Percentiles rank a stretch among this genome's conserved stretches.
These are phyloP conservation scores for Tylopilus felleus DNA, from an alignment of 768 basidiomycete species.

Conservation along the genomic window DNA sequence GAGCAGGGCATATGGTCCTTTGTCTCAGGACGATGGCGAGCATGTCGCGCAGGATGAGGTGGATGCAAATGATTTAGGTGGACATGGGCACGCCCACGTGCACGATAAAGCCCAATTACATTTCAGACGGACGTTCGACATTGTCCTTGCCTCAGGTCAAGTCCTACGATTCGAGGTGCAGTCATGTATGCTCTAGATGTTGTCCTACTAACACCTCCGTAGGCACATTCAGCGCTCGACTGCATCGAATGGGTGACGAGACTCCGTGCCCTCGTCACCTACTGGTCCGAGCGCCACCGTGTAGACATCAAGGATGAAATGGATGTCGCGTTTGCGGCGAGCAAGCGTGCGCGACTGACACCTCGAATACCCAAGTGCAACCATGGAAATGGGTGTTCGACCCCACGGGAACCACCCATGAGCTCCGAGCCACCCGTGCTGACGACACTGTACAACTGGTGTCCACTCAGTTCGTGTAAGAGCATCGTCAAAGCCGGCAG, in stretches of 20 bases:
- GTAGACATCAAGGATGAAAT: constrained; percentile 78
- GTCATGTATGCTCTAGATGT: not conserved
- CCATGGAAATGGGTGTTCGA: constrained; percentile 38
- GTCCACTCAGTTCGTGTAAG: constrained; percentile 74
- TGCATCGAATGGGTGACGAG: constrained; percentile 85
- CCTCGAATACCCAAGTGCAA: constrained; percentile 38
- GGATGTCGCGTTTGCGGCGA: constrained; percentile 57
- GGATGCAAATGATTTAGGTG: constrained; percentile 67
- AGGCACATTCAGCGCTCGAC: constrained; percentile 64
- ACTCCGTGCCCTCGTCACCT: constrained; percentile 63
- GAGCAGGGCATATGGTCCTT: constrained; percentile 44
- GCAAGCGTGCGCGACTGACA: constrained; percentile 56
- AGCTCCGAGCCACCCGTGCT: constrained; percentile 58
- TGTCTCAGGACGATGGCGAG: constrained; percentile 29
- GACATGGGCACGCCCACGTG: constrained; percentile 46
- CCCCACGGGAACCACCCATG: constrained; percentile 48
- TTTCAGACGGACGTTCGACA: constrained; percentile 72
- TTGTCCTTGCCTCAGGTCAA: constrained; percentile 64
- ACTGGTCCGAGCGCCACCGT: constrained; percentile 78
- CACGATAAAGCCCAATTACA: constrained; percentile 45
- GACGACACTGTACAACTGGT: constrained; percentile 80
- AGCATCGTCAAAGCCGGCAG: constrained; percentile 72
- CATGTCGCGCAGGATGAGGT: constrained; percentile 24
- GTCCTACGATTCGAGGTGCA: constrained; percentile 78
- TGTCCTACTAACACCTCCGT: constrained; percentile 1